phyloP scores from a whole-genome alignment of 2,329 filamentous ascomycete genomes.

The Hypoxylon sp. region DNA sequence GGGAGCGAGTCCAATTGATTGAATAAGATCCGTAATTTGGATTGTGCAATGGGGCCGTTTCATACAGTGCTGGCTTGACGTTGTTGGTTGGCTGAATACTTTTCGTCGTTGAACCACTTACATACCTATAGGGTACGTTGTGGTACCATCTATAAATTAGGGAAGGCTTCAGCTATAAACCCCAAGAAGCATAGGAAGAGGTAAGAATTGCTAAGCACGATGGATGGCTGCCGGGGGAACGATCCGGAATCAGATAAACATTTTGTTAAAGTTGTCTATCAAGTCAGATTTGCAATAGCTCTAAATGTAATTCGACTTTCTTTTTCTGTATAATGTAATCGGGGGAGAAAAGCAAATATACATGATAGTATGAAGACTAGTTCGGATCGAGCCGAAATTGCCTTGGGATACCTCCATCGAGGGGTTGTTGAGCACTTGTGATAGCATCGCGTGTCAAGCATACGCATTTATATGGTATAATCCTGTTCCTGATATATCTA shows the following conservation, averaged over 20 bases:
- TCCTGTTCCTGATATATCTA: slow-evolving; percentile 8
- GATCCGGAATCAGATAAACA: not conserved
- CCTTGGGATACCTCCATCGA: slow-evolving; percentile 3
- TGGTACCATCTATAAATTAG: slow-evolving; percentile 3
- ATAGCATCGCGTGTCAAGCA: slow-evolving; percentile 20
- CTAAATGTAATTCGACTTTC: not conserved
- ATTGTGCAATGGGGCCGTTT: slow-evolving; percentile 44
- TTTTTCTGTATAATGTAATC: too few relatives aligned
- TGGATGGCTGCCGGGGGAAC: not conserved
- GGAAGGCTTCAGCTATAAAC: not conserved
- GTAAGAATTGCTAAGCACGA: not conserved
- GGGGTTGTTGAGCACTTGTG: slow-evolving; percentile 5
- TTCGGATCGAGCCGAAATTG: slow-evolving; percentile 11
- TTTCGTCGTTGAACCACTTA: slow-evolving; percentile 27
- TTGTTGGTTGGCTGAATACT: slow-evolving; percentile 26
- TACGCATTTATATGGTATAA: slow-evolving; percentile 10
- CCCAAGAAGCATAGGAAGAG: not conserved
- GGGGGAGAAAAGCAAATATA: not conserved
- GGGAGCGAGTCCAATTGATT: slow-evolving; percentile 18
- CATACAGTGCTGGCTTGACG: slow-evolving; percentile 24
- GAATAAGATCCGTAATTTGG: slow-evolving; percentile 37
- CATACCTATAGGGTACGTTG: not conserved
- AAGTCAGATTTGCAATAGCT: not conserved
- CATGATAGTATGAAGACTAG: not conserved
- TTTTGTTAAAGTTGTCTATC: not conserved